phyloP scores from a whole-genome alignment of 352 stramenopile genomes.

The Phytophthora fragariae region DNA sequence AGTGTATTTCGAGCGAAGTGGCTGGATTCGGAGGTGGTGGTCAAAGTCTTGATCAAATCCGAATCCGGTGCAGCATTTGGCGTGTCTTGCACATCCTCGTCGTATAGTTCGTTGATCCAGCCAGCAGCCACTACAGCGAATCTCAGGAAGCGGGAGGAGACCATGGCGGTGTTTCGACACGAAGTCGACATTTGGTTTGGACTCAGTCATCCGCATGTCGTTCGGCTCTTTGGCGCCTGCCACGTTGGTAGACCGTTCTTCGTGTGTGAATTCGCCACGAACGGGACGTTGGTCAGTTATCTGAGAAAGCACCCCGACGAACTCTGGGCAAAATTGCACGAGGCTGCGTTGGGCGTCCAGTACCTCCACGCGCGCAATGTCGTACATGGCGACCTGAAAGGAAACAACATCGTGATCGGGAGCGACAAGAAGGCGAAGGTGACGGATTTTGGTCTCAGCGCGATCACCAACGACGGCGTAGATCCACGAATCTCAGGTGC shows the following conservation, averaged over 20 bases:
- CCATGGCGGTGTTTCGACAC: conserved; percentile 4
- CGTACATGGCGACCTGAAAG: conserved; percentile 7
- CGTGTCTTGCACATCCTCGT: neutral
- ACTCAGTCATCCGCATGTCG: conserved; percentile 16
- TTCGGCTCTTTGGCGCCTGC: conserved; percentile 17
- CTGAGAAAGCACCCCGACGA: neutral
- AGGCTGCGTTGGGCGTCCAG: conserved; percentile 4
- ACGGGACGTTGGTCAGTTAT: conserved; percentile 16
- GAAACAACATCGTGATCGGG: conserved; percentile 23
- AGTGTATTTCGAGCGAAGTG: conserved; percentile 4
- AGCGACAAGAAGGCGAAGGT: conserved; percentile 26
- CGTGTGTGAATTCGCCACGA: conserved; percentile 20
- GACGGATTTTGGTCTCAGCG: conserved; percentile 27
- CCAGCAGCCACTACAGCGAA: neutral
- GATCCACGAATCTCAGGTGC: neutral
- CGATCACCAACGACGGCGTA: neutral
- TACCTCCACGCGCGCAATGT: conserved; percentile 1
- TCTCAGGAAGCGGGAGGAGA: neutral
- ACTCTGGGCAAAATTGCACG: conserved; percentile 1
- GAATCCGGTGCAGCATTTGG: neutral
- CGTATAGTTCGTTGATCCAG: neutral
- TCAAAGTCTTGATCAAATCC: neutral
- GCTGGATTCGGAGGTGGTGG: conserved; percentile 12
- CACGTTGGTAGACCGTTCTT: conserved; percentile 21
- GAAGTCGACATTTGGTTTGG: conserved; percentile 25